Evolutionary conservation across 345 rosid species (phyloP).

Genomic region (Mangifera indica): DNA sequence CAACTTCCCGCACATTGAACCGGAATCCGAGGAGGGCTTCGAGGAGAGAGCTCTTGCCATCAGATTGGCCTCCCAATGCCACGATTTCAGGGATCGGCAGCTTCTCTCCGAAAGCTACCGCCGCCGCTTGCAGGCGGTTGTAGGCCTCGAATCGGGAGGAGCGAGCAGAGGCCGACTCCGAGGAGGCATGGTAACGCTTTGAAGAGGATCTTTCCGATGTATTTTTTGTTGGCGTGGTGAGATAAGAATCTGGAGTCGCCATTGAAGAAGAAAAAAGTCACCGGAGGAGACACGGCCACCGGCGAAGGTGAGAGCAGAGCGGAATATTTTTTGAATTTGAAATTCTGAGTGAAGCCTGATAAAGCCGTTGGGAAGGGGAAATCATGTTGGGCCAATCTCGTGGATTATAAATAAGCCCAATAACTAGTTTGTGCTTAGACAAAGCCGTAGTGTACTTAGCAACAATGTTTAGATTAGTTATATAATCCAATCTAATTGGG

Average conservation of each 20-base stretch:
- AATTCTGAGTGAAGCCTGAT: conserved; percentile 9
- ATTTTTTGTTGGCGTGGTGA: conserved; percentile 61
- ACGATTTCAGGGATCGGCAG: conserved; percentile 98
- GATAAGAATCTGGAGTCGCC: conserved; percentile 47
- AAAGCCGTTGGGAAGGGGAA: not conserved
- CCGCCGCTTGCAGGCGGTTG: conserved; percentile 89
- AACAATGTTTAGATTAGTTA: no score
- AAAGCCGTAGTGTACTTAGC: no score
- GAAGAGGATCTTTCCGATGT: conserved; percentile 40
- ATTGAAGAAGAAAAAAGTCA: conserved; percentile 27
- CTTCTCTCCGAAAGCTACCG: conserved; percentile 96
- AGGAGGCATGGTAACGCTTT: conserved; percentile 30
- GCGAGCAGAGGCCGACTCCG: conserved; percentile 29
- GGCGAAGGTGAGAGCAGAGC: conserved; percentile 6
- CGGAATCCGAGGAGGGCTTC: conserved; percentile 97
- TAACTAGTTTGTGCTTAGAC: no score
- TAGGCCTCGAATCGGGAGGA: conserved; percentile 86
- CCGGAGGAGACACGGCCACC: not conserved
- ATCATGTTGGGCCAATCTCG: not conserved
- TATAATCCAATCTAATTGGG: no score
- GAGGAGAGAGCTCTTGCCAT: conserved; percentile 91
- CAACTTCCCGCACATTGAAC: conserved; percentile 93
- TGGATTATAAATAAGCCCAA: not conserved
- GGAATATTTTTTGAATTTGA: conserved; percentile 17
- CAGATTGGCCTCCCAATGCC: conserved; percentile 94